These are phyloP conservation scores for Schwanniomyces pseudopolymorphus DNA, from an alignment of 805 yeast genomes.

Conservation along the genomic window DNA sequence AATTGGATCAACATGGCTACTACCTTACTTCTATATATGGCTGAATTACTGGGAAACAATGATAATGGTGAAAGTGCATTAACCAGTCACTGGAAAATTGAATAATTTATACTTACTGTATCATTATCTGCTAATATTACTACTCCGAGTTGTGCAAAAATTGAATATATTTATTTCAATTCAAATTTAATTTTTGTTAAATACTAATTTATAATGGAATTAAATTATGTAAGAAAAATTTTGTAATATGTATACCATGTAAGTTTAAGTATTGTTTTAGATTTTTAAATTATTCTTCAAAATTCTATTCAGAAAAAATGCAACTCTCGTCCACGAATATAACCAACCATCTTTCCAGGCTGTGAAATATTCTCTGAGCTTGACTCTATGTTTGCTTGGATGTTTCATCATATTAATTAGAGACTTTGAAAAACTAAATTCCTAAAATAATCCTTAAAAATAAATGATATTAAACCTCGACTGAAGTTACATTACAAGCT, in stretches of 20 bases:
- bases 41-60: conserved; percentile 60
- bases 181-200: not conserved
- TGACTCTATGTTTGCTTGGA: conserved; percentile 83
- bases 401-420: conserved; percentile 61
- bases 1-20: conserved; percentile 90
- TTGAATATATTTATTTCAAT: not conserved
- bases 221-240: not conserved
- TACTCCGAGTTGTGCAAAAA: no score
- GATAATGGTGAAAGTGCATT: conserved; percentile 32
- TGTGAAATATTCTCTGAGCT: conserved; percentile 69
- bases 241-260: not conserved
- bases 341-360: conserved; percentile 49
- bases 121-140: not conserved
- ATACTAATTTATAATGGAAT: no score
- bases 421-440: not conserved
- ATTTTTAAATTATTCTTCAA: not conserved
- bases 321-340: conserved; percentile 67
- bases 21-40: conserved; percentile 73
- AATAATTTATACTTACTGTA: conserved; percentile 14
- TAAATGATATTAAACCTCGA: conserved; percentile 23
- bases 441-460: conserved; percentile 10
- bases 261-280: not conserved
- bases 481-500: conserved; percentile 31
- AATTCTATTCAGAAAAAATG: conserved; percentile 37
- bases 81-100: conserved; percentile 46